Base-by-base conservation (phyloP, 768 basidiomycete genomes). In the Lentinula boryana region DNA sequence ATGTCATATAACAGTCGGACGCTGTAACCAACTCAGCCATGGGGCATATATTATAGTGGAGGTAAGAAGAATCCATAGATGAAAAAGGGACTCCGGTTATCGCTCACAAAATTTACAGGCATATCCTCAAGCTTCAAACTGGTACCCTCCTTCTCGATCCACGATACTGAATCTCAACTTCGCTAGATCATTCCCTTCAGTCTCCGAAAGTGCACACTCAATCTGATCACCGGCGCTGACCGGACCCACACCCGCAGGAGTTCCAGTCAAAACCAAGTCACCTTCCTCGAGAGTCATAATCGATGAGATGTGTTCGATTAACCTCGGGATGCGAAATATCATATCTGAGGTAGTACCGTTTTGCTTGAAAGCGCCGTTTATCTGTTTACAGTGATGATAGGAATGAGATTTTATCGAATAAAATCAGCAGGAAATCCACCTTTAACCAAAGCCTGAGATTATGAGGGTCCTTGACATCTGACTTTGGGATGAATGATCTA, bases 271-370 rank as follows among this genome's bases (percentile, higher is more conserved):
- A 62, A 97, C 76, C n/a, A 96, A 75, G 65, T 97, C 95, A 12
- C 93, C 93, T 72, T 95, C 93, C 91, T 95, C 70, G 4, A 50
- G 58, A 0, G 89, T 88, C 95, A 98, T 97, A 73, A 99, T 95
- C 4, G 93, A 91, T 2, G 95, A 96, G 59, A 96, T 81, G 68
- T 96, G 95, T 64, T 90, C 85, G 64, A 98, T 89, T 54, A 98
- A 80, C 21, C 84, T 80, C 1, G 95, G 93, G 40, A 98, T 94
- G 33, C 80, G 81, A 78, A 95, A 96, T 48, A 97, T 89, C 95
- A 98, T 97, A 70, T 95, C 89, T 13, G 76, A 72, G 4, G 95
- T 95, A 27, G 80, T 85, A 2, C 94, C 95, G 60, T 91, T 80
- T 72, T 99, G 97, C 69, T 91, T 95, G 58, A 83, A 75, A 18